These are phyloP conservation scores for Botrytis porri DNA, from an alignment of 2,329 filamentous ascomycete genomes.

Conservation along the genomic window DNA sequence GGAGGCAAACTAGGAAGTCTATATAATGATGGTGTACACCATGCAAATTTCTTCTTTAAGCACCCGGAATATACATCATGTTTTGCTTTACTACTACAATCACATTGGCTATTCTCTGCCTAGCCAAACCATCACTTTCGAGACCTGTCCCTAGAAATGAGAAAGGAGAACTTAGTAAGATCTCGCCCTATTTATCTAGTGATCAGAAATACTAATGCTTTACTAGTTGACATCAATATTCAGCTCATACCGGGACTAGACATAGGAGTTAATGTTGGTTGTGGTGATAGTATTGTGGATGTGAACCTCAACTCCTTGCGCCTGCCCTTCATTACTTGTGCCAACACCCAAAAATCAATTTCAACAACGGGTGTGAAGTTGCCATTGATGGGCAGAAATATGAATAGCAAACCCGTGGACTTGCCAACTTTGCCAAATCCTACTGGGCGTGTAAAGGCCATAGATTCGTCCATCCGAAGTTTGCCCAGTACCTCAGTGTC, in stretches of 20 bases:
- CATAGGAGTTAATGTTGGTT: not conserved
- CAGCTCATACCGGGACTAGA: not conserved
- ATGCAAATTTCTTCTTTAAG: not conserved
- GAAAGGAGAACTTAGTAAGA: not conserved
- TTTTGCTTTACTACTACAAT: not conserved
- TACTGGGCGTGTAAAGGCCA: not conserved
- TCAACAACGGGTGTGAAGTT: not conserved
- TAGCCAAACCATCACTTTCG: not conserved
- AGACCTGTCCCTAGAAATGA: not conserved
- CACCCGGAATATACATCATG: not conserved
- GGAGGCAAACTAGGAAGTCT: not conserved
- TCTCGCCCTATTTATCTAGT: not conserved
- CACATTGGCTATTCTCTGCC: not conserved
- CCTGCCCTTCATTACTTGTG: not conserved
- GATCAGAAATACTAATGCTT: not conserved
- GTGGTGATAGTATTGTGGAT: not conserved
- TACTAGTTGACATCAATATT: not conserved
- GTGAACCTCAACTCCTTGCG: not conserved
- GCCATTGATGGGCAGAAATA: not conserved
- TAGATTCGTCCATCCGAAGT: not conserved
- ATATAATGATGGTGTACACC: conserved; percentile 2
- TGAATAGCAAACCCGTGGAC: not conserved
- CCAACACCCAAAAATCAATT: not conserved
- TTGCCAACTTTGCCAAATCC: not conserved
- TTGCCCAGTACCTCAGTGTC: not conserved